Conservation (phyloP, 129 eudicot species). For the Helianthus tuberosus region DNA sequence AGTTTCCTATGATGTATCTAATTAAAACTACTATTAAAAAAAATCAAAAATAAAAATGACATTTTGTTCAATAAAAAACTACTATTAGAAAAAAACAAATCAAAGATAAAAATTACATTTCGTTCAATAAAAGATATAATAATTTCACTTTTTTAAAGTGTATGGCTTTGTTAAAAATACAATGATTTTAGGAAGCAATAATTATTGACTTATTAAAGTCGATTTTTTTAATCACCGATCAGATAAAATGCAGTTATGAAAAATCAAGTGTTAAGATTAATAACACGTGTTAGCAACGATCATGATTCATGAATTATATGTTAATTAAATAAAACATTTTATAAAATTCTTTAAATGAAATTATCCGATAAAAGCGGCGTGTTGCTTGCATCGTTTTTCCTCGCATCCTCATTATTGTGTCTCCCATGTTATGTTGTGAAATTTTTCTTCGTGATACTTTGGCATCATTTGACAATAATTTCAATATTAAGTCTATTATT, state of each 20-base stretch:
- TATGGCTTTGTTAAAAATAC: not conserved
- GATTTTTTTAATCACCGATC: not conserved
- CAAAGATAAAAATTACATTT: too few relatives aligned
- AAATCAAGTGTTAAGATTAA: too few relatives aligned
- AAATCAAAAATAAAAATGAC: too few relatives aligned
- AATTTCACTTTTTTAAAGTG: too few relatives aligned
- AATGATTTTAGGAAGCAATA: not conserved
- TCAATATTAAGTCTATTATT: not conserved
- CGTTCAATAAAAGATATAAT: too few relatives aligned
- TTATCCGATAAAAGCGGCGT: slow-evolving; percentile 35
- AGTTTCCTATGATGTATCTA: too few relatives aligned
- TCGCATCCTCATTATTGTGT: slow-evolving; percentile 23
- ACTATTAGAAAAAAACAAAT: too few relatives aligned
- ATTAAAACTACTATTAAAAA: too few relatives aligned
- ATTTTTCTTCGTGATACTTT: slow-evolving; percentile 1
- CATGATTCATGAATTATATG: too few relatives aligned
- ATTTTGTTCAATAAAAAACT: too few relatives aligned
- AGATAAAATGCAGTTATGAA: not conserved
- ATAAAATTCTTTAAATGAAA: not conserved
- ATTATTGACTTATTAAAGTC: not conserved
- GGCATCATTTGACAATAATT: slow-evolving; percentile 23
- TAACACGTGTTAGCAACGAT: too few relatives aligned
- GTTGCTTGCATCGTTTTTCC: slow-evolving; percentile 1
- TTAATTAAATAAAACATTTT: not conserved
- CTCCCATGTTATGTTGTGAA: slow-evolving; percentile 26